A percentile compares a stretch with the other conserved stretches of the same genome.
These are phyloP conservation scores for Phytophthora sp. DNA, from an alignment of 352 stramenopile species.

Conservation along the genomic window DNA sequence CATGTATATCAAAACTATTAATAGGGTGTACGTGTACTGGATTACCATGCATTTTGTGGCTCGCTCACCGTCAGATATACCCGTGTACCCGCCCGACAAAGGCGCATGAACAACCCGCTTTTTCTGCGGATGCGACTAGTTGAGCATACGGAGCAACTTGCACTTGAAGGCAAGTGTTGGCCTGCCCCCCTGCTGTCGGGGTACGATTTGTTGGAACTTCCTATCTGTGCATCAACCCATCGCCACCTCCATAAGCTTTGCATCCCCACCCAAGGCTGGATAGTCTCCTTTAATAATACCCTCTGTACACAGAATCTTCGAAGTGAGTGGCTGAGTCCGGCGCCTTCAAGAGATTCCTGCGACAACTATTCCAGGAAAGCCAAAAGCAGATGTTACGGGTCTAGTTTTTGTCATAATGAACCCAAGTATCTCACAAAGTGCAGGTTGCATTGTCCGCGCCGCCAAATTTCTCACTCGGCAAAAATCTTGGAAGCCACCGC, in stretches of 20 bases:
- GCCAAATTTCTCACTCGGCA: conserved; percentile 16
- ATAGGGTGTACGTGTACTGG: too few relatives aligned
- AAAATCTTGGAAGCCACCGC: conserved; percentile 19
- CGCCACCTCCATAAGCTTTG: conserved; percentile 2
- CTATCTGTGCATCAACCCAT: conserved; percentile 3
- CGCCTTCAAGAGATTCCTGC: conserved; percentile 23
- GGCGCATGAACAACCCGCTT: too few relatives aligned
- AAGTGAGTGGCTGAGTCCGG: conserved; percentile 1
- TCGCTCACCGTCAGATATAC: too few relatives aligned
- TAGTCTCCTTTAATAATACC: conserved; percentile 6
- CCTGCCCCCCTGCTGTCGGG: neutral
- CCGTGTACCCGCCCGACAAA: too few relatives aligned
- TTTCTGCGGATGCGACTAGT: too few relatives aligned
- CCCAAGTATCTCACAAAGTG: conserved; percentile 3
- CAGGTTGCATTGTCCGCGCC: too few relatives aligned
- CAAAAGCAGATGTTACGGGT: conserved; percentile 21
- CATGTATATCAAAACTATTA: too few relatives aligned
- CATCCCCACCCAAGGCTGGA: conserved; percentile 2
- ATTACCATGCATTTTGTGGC: too few relatives aligned
- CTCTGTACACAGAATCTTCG: neutral
- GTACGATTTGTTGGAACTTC: too few relatives aligned
- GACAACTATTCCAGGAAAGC: conserved; percentile 21
- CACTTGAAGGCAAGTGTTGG: conserved; percentile 23
- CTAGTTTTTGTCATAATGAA: conserved; percentile 31
- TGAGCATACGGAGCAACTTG: conserved; percentile 14